Conservation (phyloP, 2,329 filamentous ascomycete species). For the Neoascochyta sp. region DNA sequence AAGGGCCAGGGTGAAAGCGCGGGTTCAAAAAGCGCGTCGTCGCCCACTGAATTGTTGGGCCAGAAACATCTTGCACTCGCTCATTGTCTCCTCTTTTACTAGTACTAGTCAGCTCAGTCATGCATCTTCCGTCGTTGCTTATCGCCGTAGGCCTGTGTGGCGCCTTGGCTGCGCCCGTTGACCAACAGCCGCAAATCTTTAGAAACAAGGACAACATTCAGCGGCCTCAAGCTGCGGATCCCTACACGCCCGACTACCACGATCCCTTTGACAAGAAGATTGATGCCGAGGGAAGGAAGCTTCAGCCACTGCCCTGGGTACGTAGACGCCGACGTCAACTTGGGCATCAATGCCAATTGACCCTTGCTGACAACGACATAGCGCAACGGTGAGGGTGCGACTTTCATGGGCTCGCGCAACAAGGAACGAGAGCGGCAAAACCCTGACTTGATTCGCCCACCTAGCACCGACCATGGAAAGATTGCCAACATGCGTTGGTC, state of each 20-base stretch:
- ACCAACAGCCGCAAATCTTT: constrained; percentile 42
- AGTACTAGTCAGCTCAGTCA: too few species aligned
- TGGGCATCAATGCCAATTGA: too few species aligned
- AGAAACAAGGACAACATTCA: too few species aligned
- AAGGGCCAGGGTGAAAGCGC: too few species aligned
- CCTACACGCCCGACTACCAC: constrained; percentile 58
- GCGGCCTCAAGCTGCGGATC: constrained; percentile 38
- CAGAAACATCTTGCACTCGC: too few species aligned
- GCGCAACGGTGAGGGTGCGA: constrained; percentile 56
- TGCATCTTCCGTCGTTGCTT: constrained; percentile 30
- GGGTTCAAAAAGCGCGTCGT: too few species aligned
- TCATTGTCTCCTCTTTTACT: too few species aligned
- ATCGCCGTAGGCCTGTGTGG: constrained; percentile 28
- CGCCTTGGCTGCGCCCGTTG: constrained; percentile 27
- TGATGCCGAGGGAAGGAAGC: constrained; percentile 56
- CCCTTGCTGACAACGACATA: constrained; percentile 17
- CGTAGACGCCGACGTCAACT: constrained; percentile 19
- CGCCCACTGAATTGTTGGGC: too few species aligned
- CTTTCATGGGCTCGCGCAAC: constrained; percentile 68
- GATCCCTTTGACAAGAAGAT: constrained; percentile 62
- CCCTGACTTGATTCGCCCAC: constrained; percentile 68
- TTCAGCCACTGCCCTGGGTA: constrained; percentile 60
- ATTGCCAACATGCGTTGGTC: constrained; percentile 69
- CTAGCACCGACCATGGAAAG: constrained; percentile 68
- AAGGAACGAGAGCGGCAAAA: constrained; percentile 63